These are phyloP conservation scores for Cytospora piceae DNA, from an alignment of 2,329 filamentous ascomycete genomes.

Conservation along the genomic window DNA sequence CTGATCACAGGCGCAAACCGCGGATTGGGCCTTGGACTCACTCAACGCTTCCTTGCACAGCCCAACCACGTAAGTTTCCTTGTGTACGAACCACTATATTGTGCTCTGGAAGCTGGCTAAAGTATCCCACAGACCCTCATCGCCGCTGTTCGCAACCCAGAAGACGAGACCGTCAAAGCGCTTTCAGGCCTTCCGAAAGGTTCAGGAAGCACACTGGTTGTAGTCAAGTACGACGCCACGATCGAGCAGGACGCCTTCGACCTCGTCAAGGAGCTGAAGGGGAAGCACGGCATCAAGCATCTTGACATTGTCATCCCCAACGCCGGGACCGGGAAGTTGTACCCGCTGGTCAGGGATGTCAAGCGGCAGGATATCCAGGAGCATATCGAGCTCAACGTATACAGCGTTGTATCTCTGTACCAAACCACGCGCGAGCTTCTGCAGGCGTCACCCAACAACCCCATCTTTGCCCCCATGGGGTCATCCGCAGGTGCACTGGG, in stretches of 20 bases:
- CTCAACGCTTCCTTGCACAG: conserved; percentile 28
- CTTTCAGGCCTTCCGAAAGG: conserved; percentile 3
- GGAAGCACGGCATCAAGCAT: conserved; percentile 41
- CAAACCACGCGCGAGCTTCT: conserved; percentile 48
- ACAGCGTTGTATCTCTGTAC: conserved; percentile 47
- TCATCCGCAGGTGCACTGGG: conserved; percentile 35
- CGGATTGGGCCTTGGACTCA: conserved; percentile 36
- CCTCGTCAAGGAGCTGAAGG: conserved; percentile 40
- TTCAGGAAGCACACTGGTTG: conserved; percentile 41
- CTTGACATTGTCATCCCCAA: conserved; percentile 58
- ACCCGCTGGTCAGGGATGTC: conserved; percentile 39
- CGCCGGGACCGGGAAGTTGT: conserved; percentile 46
- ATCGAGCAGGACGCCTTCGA: conserved; percentile 40
- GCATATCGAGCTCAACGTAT: conserved; percentile 49
- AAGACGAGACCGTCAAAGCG: conserved; percentile 1
- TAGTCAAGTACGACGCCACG: conserved; percentile 47
- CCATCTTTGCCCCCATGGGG: conserved; percentile 42
- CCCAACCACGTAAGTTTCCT: conserved; percentile 13
- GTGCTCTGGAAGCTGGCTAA: not conserved
- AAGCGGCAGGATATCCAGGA: conserved; percentile 43
- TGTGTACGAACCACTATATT: not conserved
- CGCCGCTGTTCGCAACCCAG: conserved; percentile 25
- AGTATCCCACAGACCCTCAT: conserved; percentile 13
- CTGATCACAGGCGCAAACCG: conserved; percentile 38
- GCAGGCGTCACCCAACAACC: conserved; percentile 35